phyloP scores from a whole-genome alignment of 148 eudicot genomes.

The Beta vulgaris region DNA sequence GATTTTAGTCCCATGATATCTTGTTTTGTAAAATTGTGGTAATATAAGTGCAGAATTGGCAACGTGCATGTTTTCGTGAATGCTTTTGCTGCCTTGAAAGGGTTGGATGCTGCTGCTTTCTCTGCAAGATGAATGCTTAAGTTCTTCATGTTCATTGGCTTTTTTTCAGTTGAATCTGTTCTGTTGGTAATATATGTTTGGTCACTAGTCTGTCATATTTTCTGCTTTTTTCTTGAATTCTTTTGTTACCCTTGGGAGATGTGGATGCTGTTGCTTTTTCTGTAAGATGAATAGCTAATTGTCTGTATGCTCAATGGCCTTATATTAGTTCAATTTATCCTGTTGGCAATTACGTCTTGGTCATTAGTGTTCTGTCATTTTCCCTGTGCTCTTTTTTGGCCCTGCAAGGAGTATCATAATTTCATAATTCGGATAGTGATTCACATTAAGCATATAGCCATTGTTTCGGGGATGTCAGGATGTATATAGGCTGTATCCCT shows the following conservation, averaged over 20 bases:
- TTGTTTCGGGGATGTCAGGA: neutral
- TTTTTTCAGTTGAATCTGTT: neutral
- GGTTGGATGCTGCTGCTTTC: neutral
- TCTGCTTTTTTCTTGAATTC: neutral
- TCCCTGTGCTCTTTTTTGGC: neutral
- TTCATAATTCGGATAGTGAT: neutral
- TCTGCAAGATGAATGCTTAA: neutral
- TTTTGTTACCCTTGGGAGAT: neutral
- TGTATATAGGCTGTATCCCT: neutral
- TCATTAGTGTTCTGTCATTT: neutral
- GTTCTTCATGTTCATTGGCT: neutral
- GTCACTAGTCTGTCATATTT: neutral
- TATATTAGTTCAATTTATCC: neutral
- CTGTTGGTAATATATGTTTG: neutral
- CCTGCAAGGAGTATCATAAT: neutral
- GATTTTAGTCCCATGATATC: neutral
- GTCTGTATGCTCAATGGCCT: neutral
- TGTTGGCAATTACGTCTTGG: neutral
- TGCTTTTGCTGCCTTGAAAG: neutral
- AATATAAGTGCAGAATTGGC: neutral
- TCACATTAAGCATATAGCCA: neutral
- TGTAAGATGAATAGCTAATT: neutral
- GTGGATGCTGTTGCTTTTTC: neutral
- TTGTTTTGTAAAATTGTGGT: neutral
- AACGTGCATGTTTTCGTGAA: neutral